Evolutionary conservation across 116 monocot species (phyloP), one percentile per base, ranked within the genome.

Genomic region (Dioscorea cayenensis): DNA sequence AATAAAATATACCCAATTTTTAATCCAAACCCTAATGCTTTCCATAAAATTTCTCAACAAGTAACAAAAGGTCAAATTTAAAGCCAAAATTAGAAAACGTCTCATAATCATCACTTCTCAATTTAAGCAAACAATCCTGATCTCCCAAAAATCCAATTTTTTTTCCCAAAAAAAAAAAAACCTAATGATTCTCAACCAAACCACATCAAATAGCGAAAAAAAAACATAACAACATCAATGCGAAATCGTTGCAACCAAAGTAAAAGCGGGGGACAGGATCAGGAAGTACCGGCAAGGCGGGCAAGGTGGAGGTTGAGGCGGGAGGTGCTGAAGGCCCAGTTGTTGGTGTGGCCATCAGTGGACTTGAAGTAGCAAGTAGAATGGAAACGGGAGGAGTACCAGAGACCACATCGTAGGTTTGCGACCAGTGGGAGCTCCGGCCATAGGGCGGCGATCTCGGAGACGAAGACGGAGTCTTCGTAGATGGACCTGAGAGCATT

Each of bases 281-380:
- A 1, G 10, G 49, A 14, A 36, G 14, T 58, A 96, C 96, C 96
- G 3, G 92, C 87, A 37, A 92, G 84, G 51, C 49, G 61, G 36
- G 90, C 96, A 29, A 92, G 62, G 64, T 96, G 96, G 66, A 96
- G 92, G 73, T 96, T 96, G 84, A 96, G 90, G 36, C 96, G 84
- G 8, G 92, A 59, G 73, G 88, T 90, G 80, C 71, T 88, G 84
- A 96, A 96, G 66, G 87, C 85, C 75, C 92, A 90, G 76, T 96
- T 92, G 64, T 86, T 86, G 71, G 79, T 70, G 79, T 96, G 96
- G 17, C 96, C 92, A 67, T 96, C 96, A 48, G 96, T 96, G 69
- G 96, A 96, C 74, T 96, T 96, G 74, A 96, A 96, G 79, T 92
- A 96, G 79, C 92, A 96, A 64, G 86, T 86, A 51, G 80, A 72